Evolutionary conservation across 805 yeast genomes (phyloP).

Genomic region (Naumovozyma castellii): DNA sequence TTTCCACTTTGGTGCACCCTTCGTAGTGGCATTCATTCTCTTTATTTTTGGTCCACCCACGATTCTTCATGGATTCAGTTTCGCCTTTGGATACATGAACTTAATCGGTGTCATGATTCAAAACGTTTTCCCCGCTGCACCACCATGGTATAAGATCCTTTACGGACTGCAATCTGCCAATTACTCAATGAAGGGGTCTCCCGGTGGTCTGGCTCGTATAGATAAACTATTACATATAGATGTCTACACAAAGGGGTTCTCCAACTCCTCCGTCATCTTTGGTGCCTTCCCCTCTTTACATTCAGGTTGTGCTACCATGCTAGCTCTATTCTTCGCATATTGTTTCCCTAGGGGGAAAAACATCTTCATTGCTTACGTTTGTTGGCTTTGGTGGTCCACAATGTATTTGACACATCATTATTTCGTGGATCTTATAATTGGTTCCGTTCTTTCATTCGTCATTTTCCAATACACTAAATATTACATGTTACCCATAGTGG

Average conservation of each 20-base stretch:
- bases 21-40: conserved; percentile 66
- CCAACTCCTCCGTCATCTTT: conserved; percentile 83
- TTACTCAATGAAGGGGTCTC: conserved; percentile 85
- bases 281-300: conserved; percentile 88
- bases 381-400: conserved; percentile 97
- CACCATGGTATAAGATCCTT: conserved; percentile 89
- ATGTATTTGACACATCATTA: conserved; percentile 97
- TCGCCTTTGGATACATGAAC: conserved; percentile 94
- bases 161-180: conserved; percentile 86
- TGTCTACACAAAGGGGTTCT: conserved; percentile 73
- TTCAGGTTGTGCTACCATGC: conserved; percentile 91
- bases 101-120: conserved; percentile 76
- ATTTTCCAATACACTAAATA: conserved; percentile 64
- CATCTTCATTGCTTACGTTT: conserved; percentile 65
- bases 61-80: conserved; percentile 70
- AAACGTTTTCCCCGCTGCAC: conserved; percentile 83
- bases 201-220: conserved; percentile 89
- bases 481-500: conserved; percentile 54
- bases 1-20: conserved; percentile 83
- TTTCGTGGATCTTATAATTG: conserved; percentile 88
- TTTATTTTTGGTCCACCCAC: conserved; percentile 91
- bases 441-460: conserved; percentile 69
- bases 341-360: conserved; percentile 65
- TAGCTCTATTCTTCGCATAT: conserved; percentile 75
- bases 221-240: conserved; percentile 71